These are phyloP conservation scores for Boletus coccyginus DNA, from an alignment of 768 basidiomycete species.

Conservation along the genomic window DNA sequence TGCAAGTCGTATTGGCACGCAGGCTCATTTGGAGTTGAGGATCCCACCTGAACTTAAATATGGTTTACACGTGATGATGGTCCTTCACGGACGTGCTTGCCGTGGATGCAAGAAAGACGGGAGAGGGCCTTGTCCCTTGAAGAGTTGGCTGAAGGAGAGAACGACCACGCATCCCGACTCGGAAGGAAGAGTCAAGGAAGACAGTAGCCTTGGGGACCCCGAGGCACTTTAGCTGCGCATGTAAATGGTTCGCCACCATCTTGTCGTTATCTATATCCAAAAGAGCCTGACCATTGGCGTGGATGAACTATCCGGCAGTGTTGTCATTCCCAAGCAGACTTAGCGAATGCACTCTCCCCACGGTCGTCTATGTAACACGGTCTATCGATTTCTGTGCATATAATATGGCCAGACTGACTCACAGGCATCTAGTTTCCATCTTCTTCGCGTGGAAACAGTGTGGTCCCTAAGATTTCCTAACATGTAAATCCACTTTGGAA, in stretches of 20 bases:
- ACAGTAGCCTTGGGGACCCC: not conserved
- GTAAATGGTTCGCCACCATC: not conserved
- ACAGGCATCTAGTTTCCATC: not conserved
- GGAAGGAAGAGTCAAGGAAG: constrained; percentile 8
- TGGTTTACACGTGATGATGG: constrained; percentile 56
- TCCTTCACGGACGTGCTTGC: constrained; percentile 53
- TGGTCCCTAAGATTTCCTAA: not conserved
- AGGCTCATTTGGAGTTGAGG: constrained; percentile 53
- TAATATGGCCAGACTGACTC: not conserved
- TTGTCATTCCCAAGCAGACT: not conserved
- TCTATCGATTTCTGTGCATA: not conserved
- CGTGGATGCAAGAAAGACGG: constrained; percentile 48
- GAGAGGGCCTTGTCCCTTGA: constrained; percentile 35
- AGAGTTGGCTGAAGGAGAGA: constrained; percentile 34
- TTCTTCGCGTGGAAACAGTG: not conserved
- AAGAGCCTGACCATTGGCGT: not conserved
- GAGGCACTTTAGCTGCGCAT: not conserved
- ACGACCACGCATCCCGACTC: constrained; percentile 14
- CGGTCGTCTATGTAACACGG: not conserved
- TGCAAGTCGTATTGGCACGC: constrained; percentile 50
- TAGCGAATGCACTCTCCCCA: constrained; percentile 1
- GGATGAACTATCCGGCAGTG: not conserved
- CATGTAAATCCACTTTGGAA: constrained; percentile 5
- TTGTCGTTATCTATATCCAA: not conserved
- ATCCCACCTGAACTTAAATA: constrained; percentile 55